Conservation (phyloP, 345 rosid species). For the Euphorbia tirucalli region DNA sequence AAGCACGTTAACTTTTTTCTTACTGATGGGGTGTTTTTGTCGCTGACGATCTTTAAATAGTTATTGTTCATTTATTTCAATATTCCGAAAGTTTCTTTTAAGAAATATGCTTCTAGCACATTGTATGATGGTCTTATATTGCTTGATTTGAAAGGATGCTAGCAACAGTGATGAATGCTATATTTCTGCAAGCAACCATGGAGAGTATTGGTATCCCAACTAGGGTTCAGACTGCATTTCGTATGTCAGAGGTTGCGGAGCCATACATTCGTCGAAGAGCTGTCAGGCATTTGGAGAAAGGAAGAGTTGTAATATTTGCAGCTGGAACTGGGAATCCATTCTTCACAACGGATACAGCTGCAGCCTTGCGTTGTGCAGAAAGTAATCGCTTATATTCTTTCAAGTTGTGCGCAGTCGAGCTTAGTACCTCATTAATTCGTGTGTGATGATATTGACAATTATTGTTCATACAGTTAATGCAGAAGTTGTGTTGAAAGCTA, state of each 20-base stretch:
- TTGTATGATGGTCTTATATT: background rate
- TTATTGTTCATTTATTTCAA: background rate
- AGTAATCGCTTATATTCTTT: no score
- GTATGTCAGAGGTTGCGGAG: slow-evolving; percentile 96
- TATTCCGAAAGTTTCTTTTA: background rate
- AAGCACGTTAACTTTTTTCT: no score
- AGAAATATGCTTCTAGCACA: background rate
- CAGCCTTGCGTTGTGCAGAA: slow-evolving; percentile 97
- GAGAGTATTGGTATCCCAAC: slow-evolving; percentile 96
- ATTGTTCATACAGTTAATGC: slow-evolving; percentile 66
- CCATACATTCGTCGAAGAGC: slow-evolving; percentile 90
- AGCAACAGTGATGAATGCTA: slow-evolving; percentile 97
- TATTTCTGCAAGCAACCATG: slow-evolving; percentile 95
- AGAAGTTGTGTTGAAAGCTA: slow-evolving; percentile 87
- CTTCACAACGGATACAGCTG: slow-evolving; percentile 96
- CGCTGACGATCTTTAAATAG: background rate
- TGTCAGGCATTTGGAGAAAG: slow-evolving; percentile 88
- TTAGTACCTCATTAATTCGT: background rate
- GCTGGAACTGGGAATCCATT: slow-evolving; percentile 98
- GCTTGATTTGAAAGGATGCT: slow-evolving; percentile 58
- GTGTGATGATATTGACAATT: slow-evolving; percentile 7
- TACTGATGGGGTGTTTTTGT: background rate
- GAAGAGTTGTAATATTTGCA: slow-evolving; percentile 96
- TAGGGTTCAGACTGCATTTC: slow-evolving; percentile 91
- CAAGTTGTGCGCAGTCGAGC: no score